Percentiles rank a stretch among this genome's conserved stretches.
These are phyloP conservation scores for Scutellaria minor DNA, from an alignment of 257 asterid species.

Conservation along the genomic window DNA sequence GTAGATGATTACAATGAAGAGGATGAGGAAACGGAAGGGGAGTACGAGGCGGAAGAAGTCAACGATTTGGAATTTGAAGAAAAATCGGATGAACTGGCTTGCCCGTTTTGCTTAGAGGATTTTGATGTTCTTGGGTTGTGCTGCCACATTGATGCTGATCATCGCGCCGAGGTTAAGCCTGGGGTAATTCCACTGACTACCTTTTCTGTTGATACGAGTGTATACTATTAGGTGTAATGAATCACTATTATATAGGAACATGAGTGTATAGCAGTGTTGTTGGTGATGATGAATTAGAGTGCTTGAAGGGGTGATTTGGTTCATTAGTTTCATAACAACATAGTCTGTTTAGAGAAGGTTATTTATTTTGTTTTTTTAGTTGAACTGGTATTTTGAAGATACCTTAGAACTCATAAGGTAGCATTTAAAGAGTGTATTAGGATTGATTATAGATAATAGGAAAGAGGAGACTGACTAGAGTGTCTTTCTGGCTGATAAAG, in stretches of 20 bases:
- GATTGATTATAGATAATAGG: not conserved
- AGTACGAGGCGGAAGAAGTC: constrained; percentile 60
- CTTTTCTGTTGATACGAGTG: not conserved
- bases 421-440: constrained; percentile 13
- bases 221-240: constrained; percentile 15
- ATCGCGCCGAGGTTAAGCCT: constrained; percentile 77
- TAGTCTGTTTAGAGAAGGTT: constrained; percentile 8
- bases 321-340: constrained; percentile 12
- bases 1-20: constrained; percentile 54
- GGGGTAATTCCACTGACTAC: constrained; percentile 53
- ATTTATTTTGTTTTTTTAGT: constrained; percentile 9
- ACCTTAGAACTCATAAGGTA: not conserved
- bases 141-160: constrained; percentile 92
- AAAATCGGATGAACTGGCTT: constrained; percentile 70
- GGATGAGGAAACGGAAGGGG: constrained; percentile 61
- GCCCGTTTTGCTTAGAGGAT: constrained; percentile 89
- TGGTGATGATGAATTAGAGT: not conserved
- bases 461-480: not conserved
- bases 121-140: constrained; percentile 84
- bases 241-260: not conserved
- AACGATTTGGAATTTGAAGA: constrained; percentile 44
- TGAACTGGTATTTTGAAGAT: constrained; percentile 13
- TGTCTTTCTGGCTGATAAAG: constrained; percentile 23
- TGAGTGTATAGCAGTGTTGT: not conserved
- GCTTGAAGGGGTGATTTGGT: constrained; percentile 22